Conservation (phyloP, 2,329 filamentous ascomycete species). For the Sporothrix pallida region DNA sequence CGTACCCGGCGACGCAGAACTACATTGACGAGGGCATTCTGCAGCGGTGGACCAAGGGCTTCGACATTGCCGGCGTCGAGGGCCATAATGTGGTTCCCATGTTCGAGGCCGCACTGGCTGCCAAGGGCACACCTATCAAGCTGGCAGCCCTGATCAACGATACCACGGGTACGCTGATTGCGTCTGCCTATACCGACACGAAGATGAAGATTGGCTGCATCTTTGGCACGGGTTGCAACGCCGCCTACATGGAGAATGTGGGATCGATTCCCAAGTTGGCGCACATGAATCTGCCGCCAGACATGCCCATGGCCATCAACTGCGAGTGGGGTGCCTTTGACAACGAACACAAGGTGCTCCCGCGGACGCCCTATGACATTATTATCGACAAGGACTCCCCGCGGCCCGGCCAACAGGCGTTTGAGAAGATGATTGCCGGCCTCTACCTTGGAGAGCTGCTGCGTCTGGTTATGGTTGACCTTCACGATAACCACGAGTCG, state of each 20-base stretch:
- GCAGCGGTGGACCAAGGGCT: constrained; percentile 97
- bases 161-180: constrained; percentile 95
- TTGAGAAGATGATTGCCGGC: constrained; percentile 98
- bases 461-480: constrained; percentile 82
- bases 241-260: constrained; percentile 94
- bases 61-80: constrained; percentile 91
- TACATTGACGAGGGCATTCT: constrained; percentile 92
- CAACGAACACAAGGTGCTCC: constrained; percentile 88
- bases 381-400: constrained; percentile 90
- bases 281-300: constrained; percentile 83
- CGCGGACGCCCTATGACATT: constrained; percentile 82
- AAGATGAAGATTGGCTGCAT: constrained; percentile 96
- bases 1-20: constrained; percentile 90
- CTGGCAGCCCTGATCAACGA: constrained; percentile 95
- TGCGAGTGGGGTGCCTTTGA: constrained; percentile 98
- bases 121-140: constrained; percentile 79
- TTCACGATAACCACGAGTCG: constrained; percentile 77
- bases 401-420: constrained; percentile 89
- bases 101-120: constrained; percentile 77
- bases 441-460: constrained; percentile 95
- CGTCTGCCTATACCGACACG: constrained; percentile 93
- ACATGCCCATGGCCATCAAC: constrained; percentile 92
- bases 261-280: constrained; percentile 93
- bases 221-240: constrained; percentile 97
- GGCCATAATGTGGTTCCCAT: constrained; percentile 88